These are phyloP conservation scores for Olyra latifolia DNA, from an alignment of 176 grass and related monocot species.

Conservation along the genomic window DNA sequence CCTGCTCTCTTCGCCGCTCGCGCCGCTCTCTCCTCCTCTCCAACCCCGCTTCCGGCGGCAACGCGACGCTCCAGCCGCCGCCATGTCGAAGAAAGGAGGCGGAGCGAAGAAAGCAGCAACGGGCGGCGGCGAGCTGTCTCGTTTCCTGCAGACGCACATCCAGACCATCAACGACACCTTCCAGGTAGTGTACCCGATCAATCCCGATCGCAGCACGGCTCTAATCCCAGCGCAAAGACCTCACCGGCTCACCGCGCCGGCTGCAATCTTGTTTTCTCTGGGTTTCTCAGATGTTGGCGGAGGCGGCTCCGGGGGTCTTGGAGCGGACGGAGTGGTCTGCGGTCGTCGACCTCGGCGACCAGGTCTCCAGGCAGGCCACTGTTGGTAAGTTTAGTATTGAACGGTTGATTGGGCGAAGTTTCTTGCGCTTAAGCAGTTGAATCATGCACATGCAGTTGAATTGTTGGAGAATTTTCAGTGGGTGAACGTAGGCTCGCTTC, in stretches of 20 bases:
- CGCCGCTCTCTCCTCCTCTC: not conserved
- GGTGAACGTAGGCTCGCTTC: not conserved
- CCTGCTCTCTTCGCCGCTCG: not conserved
- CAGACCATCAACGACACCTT: conserved; percentile 62
- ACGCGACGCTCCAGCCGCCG: not conserved
- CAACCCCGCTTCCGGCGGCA: not conserved
- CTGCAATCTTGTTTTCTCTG: not conserved
- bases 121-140: conserved; percentile 50
- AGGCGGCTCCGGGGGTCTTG: conserved; percentile 39
- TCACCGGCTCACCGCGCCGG: not conserved
- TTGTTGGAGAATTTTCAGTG: not conserved
- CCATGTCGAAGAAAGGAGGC: conserved; percentile 55
- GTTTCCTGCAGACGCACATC: conserved; percentile 51
- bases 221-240: not conserved
- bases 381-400: conserved; percentile 46
- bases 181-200: conserved; percentile 43
- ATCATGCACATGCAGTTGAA: not conserved
- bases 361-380: conserved; percentile 87
- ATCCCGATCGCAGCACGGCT: not conserved
- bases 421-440: not conserved
- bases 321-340: conserved; percentile 79
- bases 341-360: conserved; percentile 63
- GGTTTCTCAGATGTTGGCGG: conserved; percentile 61
- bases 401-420: not conserved
- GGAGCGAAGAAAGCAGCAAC: conserved; percentile 31